These are phyloP conservation scores for Phialophora verrucosa DNA, from an alignment of 2,329 filamentous ascomycete genomes.

Conservation along the genomic window DNA sequence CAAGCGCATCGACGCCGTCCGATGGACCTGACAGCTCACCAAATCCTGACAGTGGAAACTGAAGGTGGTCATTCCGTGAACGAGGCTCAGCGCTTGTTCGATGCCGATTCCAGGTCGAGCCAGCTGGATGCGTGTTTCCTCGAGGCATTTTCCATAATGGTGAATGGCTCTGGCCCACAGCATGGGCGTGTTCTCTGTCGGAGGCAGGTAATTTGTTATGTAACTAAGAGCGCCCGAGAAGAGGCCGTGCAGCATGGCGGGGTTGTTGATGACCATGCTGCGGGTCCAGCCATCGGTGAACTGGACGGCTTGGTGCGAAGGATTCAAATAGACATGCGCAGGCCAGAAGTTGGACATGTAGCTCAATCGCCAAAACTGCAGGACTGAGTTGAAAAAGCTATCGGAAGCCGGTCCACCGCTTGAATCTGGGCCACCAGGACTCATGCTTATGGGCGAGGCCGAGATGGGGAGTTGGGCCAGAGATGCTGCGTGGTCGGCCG, in stretches of 20 bases:
- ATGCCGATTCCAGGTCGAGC: conserved; percentile 12
- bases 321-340: conserved; percentile 16
- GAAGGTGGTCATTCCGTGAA: conserved; percentile 22
- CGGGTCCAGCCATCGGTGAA: conserved; percentile 23
- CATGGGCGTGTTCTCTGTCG: conserved; percentile 22
- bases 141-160: conserved; percentile 29
- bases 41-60: conserved; percentile 31
- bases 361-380: conserved; percentile 26
- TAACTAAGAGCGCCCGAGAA: conserved; percentile 26
- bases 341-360: conserved; percentile 32
- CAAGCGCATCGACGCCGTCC: conserved; percentile 12
- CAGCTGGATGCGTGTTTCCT: conserved; percentile 18
- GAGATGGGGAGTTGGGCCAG: conserved; percentile 7
- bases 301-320: conserved; percentile 17
- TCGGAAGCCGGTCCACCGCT: conserved; percentile 10
- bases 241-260: conserved; percentile 27
- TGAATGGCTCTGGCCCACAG: conserved; percentile 25
- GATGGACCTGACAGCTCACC: conserved; percentile 24
- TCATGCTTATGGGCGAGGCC: neutral
- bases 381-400: conserved; percentile 25
- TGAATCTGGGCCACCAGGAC: conserved; percentile 10
- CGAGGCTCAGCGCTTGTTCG: conserved; percentile 23
- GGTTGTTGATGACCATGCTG: conserved; percentile 22
- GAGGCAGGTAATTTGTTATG: conserved; percentile 26
- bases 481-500: conserved; percentile 8